Percentiles rank a stretch among this genome's conserved stretches.
phyloP scores from a whole-genome alignment of 768 basidiomycete species.

The Porphyrellus cyaneotinctus region DNA sequence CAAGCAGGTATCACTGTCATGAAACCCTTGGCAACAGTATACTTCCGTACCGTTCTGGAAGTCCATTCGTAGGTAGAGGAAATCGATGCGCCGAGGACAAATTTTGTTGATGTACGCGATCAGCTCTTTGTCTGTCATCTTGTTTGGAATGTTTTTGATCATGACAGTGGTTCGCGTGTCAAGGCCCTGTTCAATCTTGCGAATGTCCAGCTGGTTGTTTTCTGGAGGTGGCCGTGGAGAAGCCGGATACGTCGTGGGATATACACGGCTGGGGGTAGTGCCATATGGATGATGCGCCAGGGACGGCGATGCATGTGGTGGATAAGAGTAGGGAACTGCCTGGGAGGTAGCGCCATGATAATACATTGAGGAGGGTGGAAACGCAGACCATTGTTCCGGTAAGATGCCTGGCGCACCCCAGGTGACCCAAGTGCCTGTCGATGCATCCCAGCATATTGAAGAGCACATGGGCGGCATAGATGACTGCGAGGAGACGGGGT shows the following conservation, averaged over 20 bases:
- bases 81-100: constrained; percentile 75
- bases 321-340: constrained; percentile 26
- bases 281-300: constrained; percentile 18
- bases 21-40: not conserved
- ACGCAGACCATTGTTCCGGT: constrained; percentile 30
- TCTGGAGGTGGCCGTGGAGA: constrained; percentile 33
- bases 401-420: constrained; percentile 26
- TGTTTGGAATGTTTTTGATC: constrained; percentile 93
- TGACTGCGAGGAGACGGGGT: constrained; percentile 27
- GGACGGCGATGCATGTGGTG: constrained; percentile 25
- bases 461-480: constrained; percentile 27
- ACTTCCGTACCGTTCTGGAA: constrained; percentile 64
- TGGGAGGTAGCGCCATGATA: constrained; percentile 25
- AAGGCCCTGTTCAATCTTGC: constrained; percentile 67
- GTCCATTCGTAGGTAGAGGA: constrained; percentile 85
- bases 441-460: constrained; percentile 29
- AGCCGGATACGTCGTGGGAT: constrained; percentile 21
- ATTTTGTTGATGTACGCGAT: constrained; percentile 64
- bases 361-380: constrained; percentile 24
- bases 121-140: constrained; percentile 77
- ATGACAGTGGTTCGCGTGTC: constrained; percentile 85
- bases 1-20: constrained; percentile 1
- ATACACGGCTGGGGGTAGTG: constrained; percentile 16
- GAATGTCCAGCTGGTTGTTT: constrained; percentile 62
- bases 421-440: constrained; percentile 28